Base-by-base conservation (phyloP, 2,329 filamentous ascomycete species). In the Chrysosporium queenslandicum region DNA sequence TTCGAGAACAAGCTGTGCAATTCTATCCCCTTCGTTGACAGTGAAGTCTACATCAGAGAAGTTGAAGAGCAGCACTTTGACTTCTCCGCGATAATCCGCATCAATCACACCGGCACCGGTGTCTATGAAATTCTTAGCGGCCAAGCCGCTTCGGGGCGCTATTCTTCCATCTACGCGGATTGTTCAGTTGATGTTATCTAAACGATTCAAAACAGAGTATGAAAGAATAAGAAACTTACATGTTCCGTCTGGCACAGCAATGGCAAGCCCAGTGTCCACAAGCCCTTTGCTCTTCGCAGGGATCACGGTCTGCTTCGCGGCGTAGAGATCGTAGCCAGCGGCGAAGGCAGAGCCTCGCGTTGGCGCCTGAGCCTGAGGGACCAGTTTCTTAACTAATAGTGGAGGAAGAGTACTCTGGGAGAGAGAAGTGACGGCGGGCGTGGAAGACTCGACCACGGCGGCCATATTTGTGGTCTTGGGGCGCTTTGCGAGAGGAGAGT, bases 31-130 rank as follows among this genome's bases (percentile, higher is more conserved):
- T 65, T 85, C 82, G 64, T 85, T 84, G 59, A 98, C 57, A 41
- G 73, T 76, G 65, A 94, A 97, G 67, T 95, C 89, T 37, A 73
- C 71, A 47, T 95, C 89, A 48, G 78, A 79, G 69, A 94, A 84
- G 74, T 98, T 98, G 71, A 97, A 97, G 49, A 98, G 80, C 59
- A 98, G 77, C 23, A 98, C 86, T 76, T 94, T 95, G 63, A 98
- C 85, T 60, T 86, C 86, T 18, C 92, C 92, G 32, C 92, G 81
- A 75, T 98, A 98, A 71, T 98, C 92, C 30, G 91, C 90, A 69
- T 98, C 92, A 62, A 98, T 97, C 58, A 98, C 92, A 51, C 92
- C 92, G 0, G 92, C 92, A 57, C 94, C 89, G 0, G 87, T 92
- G 69, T 96, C 89, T 67, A 98, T 97, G 72, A 90, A 92, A 74